phyloP scores from a whole-genome alignment of 139 green algal genomes.

The Chlamydomonas asymmetrica region DNA sequence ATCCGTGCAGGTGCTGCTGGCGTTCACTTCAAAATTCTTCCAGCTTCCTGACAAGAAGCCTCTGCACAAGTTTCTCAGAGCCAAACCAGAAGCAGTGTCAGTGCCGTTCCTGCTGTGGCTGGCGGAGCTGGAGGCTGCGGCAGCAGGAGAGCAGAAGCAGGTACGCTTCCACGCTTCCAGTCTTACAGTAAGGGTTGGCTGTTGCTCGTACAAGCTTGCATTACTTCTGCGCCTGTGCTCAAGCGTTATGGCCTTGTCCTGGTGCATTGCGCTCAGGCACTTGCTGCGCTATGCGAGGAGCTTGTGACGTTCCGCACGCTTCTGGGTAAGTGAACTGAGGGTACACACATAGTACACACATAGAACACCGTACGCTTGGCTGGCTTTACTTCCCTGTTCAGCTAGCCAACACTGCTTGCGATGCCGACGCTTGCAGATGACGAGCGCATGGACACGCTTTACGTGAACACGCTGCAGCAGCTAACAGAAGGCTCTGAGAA shows the following conservation, averaged over 20 bases:
- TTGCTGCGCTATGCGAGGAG: constrained; percentile 33
- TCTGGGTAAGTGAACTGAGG: background rate
- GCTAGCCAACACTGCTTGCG: background rate
- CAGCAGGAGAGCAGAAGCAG: constrained; percentile 30
- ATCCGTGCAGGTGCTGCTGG: constrained; percentile 21
- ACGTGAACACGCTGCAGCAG: background rate
- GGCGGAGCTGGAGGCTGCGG: constrained; percentile 31
- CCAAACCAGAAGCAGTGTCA: constrained; percentile 24
- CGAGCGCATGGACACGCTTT: constrained; percentile 36
- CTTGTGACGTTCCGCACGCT: constrained; percentile 23
- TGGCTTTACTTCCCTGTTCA: background rate
- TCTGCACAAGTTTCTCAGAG: constrained; percentile 15
- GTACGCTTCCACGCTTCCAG: background rate
- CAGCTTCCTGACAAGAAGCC: background rate
- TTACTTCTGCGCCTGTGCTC: background rate
- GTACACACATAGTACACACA: background rate
- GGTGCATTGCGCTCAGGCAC: background rate
- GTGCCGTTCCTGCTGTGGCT: constrained; percentile 36
- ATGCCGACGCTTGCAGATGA: constrained; percentile 1
- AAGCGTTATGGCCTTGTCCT: background rate
- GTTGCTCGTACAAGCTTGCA: background rate
- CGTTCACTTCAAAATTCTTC: constrained; percentile 10
- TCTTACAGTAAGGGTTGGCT: background rate
- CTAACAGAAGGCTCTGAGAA: constrained; percentile 4
- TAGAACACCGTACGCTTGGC: background rate